These are phyloP conservation scores for Buddleja alternifolia DNA, from an alignment of 257 asterid genomes.

Conservation along the genomic window DNA sequence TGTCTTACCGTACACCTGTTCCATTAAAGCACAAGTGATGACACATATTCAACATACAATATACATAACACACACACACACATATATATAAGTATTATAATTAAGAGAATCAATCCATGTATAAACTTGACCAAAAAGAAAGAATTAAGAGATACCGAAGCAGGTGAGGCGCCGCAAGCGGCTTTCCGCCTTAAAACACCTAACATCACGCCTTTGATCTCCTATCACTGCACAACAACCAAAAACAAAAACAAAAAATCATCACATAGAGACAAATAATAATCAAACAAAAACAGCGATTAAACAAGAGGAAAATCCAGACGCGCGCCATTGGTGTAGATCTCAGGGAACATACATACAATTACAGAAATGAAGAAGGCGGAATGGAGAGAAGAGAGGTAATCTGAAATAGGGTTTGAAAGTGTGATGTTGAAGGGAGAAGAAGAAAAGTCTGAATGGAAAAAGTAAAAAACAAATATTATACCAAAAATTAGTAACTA, in stretches of 20 bases:
- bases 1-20: conserved; percentile 63
- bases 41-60: not conserved
- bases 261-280: not conserved
- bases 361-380: too few species aligned
- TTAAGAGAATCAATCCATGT: not conserved
- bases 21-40: conserved; percentile 21
- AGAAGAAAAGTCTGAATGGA: too few species aligned
- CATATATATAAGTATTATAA: too few species aligned
- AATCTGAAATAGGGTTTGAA: too few species aligned
- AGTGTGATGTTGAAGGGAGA: too few species aligned
- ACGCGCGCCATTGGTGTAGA: not conserved
- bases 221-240: conserved; percentile 36
- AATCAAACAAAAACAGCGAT: not conserved
- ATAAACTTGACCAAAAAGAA: not conserved
- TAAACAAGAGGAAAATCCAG: too few species aligned
- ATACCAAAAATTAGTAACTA: too few species aligned
- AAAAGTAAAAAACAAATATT: too few species aligned
- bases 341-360: not conserved
- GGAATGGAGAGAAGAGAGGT: too few species aligned
- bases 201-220: conserved; percentile 65
- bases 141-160: conserved; percentile 43
- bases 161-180: conserved; percentile 65
- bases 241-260: not conserved
- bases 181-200: conserved; percentile 87
- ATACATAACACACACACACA: not conserved